Evolutionary conservation across 495 filamentous ascomycete genomes (phyloP).

Genomic region (Chaetomium cochliodes): DNA sequence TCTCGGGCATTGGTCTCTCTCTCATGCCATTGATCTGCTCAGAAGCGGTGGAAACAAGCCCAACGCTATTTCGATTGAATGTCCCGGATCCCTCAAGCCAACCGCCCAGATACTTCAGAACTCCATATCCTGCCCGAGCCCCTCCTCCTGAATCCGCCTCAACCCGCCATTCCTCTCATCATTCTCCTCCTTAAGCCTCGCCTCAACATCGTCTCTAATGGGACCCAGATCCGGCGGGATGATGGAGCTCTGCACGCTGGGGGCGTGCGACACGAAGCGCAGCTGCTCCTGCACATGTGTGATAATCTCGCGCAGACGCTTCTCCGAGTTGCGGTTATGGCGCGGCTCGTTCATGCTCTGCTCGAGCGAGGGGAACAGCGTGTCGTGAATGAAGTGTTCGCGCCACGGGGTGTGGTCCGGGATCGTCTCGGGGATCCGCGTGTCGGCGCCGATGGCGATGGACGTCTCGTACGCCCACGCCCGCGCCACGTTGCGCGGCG

Average conservation of each 20-base stretch:
- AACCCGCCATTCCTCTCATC: conserved; percentile 57
- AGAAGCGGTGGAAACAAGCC: not conserved
- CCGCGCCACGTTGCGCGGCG: conserved; percentile 93
- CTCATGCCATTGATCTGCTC: not conserved
- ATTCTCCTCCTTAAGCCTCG: conserved; percentile 68
- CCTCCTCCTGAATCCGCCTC: conserved; percentile 45
- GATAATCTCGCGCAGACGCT: conserved; percentile 72
- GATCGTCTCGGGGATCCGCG: conserved; percentile 67
- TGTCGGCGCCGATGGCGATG: conserved; percentile 75
- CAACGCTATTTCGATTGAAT: not conserved
- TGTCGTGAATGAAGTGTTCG: conserved; percentile 80
- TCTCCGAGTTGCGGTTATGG: conserved; percentile 73
- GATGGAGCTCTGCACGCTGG: conserved; percentile 79
- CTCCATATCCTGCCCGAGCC: conserved; percentile 44
- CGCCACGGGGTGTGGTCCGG: conserved; percentile 72
- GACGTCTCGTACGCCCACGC: conserved; percentile 96
- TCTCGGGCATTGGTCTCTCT: not conserved
- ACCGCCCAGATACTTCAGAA: conserved; percentile 25
- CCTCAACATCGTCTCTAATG: conserved; percentile 76
- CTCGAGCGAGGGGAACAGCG: conserved; percentile 72
- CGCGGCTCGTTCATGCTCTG: conserved; percentile 59
- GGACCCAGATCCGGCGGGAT: conserved; percentile 76
- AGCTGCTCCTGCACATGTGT: conserved; percentile 78
- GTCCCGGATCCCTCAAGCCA: not conserved
- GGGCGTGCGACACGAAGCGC: conserved; percentile 77